phyloP scores from a whole-genome alignment of 2,329 filamentous ascomycete genomes.

The Aureobasidium sp. region DNA sequence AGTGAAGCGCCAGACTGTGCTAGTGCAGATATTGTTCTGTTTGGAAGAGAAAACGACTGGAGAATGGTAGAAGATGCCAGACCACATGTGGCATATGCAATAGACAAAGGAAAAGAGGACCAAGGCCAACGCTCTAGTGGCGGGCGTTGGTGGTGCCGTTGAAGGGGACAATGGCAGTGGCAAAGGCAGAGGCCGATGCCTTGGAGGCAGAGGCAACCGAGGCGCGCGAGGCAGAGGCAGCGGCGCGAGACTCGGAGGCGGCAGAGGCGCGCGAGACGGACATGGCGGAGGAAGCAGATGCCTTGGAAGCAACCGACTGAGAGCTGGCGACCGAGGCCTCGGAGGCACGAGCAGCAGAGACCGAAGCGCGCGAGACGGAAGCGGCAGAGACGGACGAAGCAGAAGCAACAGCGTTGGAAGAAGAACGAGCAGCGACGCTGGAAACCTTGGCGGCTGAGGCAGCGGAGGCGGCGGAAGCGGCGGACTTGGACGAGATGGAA shows the following conservation, averaged over 20 bases:
- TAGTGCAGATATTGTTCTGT: not conserved
- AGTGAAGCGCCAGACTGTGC: not conserved
- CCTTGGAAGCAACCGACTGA: not conserved
- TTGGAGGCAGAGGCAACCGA: constrained; percentile 2
- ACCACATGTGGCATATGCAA: constrained; percentile 9
- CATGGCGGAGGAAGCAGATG: not conserved
- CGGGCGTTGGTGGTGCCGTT: constrained; percentile 12
- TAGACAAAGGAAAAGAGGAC: not conserved
- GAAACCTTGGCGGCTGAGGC: constrained; percentile 1
- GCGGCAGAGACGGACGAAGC: constrained; percentile 2
- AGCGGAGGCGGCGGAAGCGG: not conserved
- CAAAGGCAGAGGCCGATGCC: constrained; percentile 5
- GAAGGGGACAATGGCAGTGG: constrained; percentile 7
- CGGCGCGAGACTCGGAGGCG: constrained; percentile 5
- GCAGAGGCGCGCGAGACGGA: not conserved
- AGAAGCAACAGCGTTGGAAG: not conserved
- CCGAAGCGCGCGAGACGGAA: constrained; percentile 6
- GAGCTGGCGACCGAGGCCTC: not conserved
- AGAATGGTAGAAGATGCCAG: not conserved
- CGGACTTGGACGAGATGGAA: not conserved
- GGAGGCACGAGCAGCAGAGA: constrained; percentile 7
- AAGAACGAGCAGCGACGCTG: not conserved
- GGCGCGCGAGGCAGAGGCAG: constrained; percentile 1
- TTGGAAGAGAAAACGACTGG: not conserved
- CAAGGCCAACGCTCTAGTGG: not conserved